Evolutionary conservation across 1,284 basidiomycete species (phyloP), one percentile per base, ranked within the genome.

Genomic region (Trichosporon sp.): DNA sequence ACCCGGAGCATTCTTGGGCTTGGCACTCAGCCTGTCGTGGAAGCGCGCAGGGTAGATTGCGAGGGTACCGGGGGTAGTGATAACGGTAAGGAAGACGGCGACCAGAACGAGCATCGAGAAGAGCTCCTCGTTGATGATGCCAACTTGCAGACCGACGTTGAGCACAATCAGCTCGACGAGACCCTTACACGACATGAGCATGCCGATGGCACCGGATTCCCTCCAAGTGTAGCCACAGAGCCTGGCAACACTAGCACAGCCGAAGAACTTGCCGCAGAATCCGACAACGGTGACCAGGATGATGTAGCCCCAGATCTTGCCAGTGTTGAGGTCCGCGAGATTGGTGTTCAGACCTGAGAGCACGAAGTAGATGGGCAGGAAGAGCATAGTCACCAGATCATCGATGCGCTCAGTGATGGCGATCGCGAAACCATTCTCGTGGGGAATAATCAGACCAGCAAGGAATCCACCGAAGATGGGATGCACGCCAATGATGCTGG

Each of bases 121-220:
- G 21, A 84, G 81, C n/a, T 77, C 74, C 32, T 78, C 84, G 34
- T 90, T 87, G 60, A 99, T 84, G 68, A 92, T 91, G 0, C 88
- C 88, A 74, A 85, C 93, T 65, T 85, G 77, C 2, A 92, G 84
- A 67, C 93, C 94, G 70, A 96, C 88, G 75, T 97, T 96, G 74
- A 96, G 86, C 10, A 95, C 94, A 69, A 96, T 95, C 56, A 95
- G 85, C 78, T 93, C 90, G 14, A 91, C 90, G 14, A 84, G 83
- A 60, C 89, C 92, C 81, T 96, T 96, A 82, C 92, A 96, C 75
- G 88, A 88, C 93, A 97, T 95, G 63, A 97, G 81, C 60, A 89
- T 86, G 6, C 94, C 94, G 62, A 95, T 89, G 1, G 93, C 92
- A 21, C 87, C 87, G 10, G 89, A 85, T 78, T 95, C 93, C 60